These are phyloP conservation scores for Fusarium nurragi DNA, from an alignment of 2,329 filamentous ascomycete genomes.

Conservation along the genomic window DNA sequence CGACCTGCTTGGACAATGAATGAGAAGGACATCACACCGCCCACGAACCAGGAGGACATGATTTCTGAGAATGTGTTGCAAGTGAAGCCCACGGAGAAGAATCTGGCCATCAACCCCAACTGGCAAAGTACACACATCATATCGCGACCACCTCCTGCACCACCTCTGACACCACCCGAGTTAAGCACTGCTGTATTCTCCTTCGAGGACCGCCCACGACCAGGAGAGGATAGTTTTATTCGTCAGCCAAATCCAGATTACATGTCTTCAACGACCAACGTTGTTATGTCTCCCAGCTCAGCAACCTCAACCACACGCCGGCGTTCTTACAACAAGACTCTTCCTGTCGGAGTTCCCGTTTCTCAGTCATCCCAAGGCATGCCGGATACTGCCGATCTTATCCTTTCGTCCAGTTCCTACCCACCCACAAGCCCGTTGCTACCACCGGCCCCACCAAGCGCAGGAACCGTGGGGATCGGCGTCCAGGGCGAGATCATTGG, in stretches of 20 bases:
- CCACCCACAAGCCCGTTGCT: constrained; percentile 59
- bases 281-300: constrained; percentile 42
- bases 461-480: constrained; percentile 49
- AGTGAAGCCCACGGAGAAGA: constrained; percentile 24
- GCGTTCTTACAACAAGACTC: constrained; percentile 55
- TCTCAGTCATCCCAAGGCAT: constrained; percentile 37
- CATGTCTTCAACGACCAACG: constrained; percentile 50
- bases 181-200: constrained; percentile 55
- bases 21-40: constrained; percentile 36
- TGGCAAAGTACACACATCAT: constrained; percentile 46
- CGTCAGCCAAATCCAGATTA: constrained; percentile 63
- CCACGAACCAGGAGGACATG: constrained; percentile 11
- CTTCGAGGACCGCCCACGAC: constrained; percentile 51
- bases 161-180: constrained; percentile 60
- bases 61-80: constrained; percentile 11
- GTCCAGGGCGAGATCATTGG: constrained; percentile 63
- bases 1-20: constrained; percentile 41
- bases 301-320: constrained; percentile 50
- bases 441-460: constrained; percentile 57
- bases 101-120: constrained; percentile 41
- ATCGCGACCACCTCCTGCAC: constrained; percentile 55
- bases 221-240: constrained; percentile 51
- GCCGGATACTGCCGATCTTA: constrained; percentile 42
- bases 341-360: constrained; percentile 50
- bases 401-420: constrained; percentile 60